phyloP scores from a whole-genome alignment of 2,329 filamentous ascomycete species.

The Ceratocystis destructans region DNA sequence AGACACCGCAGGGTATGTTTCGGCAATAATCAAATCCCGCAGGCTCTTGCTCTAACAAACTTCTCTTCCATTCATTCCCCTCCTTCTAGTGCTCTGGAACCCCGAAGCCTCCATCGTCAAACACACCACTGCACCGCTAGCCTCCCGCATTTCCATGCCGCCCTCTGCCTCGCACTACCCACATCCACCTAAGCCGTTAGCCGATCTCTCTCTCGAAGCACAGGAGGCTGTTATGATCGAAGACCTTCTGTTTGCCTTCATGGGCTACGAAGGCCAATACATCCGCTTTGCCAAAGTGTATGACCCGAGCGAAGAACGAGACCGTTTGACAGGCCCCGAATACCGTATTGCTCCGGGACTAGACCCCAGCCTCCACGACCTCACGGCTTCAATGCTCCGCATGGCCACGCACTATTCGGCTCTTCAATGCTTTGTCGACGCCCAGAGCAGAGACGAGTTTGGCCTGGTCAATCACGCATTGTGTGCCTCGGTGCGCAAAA shows the following conservation, averaged over 20 bases:
- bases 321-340: constrained; percentile 66
- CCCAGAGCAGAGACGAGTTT: constrained; percentile 84
- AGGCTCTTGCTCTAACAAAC: background rate
- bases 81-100: constrained; percentile 47
- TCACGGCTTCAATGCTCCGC: constrained; percentile 77
- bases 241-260: constrained; percentile 85
- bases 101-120: constrained; percentile 63
- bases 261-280: constrained; percentile 98
- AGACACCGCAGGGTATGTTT: constrained; percentile 37
- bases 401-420: constrained; percentile 91
- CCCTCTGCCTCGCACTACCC: constrained; percentile 58
- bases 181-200: constrained; percentile 55
- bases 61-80: background rate
- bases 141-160: constrained; percentile 46
- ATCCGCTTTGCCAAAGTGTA: constrained; percentile 75
- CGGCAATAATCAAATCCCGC: too few species aligned
- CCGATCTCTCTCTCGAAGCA: constrained; percentile 58
- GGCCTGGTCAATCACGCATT: constrained; percentile 90
- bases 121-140: constrained; percentile 57
- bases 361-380: constrained; percentile 79
- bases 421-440: constrained; percentile 82
- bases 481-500: constrained; percentile 83
- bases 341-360: constrained; percentile 72
- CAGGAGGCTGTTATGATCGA: constrained; percentile 83
- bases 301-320: constrained; percentile 72